These are phyloP conservation scores for Sphagnum magellanicum DNA, from an alignment of 228 moss, liverwort and hornwort genomes.

Conservation along the genomic window DNA sequence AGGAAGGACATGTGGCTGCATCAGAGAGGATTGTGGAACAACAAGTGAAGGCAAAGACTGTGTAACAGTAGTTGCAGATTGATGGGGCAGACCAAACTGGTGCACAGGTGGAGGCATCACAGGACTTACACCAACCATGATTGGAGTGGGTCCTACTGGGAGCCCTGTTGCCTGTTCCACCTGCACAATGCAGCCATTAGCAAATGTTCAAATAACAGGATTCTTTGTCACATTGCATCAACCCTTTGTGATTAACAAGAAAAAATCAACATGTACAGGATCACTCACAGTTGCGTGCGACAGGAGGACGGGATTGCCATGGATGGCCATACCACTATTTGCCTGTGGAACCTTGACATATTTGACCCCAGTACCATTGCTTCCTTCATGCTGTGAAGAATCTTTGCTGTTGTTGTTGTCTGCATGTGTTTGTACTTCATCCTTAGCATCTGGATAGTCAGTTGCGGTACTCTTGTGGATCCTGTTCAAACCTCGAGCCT, in stretches of 20 bases:
- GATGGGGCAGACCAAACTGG: constrained; percentile 73
- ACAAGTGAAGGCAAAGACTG: constrained; percentile 40
- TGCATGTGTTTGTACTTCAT: constrained; percentile 35
- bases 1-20: constrained; percentile 67
- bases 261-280: too few species aligned
- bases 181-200: constrained; percentile 21
- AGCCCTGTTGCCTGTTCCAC: constrained; percentile 69
- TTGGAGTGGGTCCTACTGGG: constrained; percentile 49
- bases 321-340: constrained; percentile 35
- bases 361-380: constrained; percentile 43
- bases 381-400: constrained; percentile 44
- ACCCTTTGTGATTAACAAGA: too few species aligned
- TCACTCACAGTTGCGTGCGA: constrained; percentile 4
- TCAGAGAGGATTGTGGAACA: constrained; percentile 40
- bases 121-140: constrained; percentile 43
- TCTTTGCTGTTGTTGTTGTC: constrained; percentile 46
- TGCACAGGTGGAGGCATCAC: constrained; percentile 63
- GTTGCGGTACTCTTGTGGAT: constrained; percentile 48
- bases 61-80: constrained; percentile 45
- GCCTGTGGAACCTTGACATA: constrained; percentile 24
- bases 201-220: too few species aligned
- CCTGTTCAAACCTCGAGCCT: constrained; percentile 73
- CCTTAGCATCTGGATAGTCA: constrained; percentile 54
- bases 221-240: too few species aligned
- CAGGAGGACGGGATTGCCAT: constrained; percentile 49